A percentile compares a stretch with the other conserved stretches of the same genome.
Conservation (phyloP, 306 rosid genomes). For the Cicer arietinum region DNA sequence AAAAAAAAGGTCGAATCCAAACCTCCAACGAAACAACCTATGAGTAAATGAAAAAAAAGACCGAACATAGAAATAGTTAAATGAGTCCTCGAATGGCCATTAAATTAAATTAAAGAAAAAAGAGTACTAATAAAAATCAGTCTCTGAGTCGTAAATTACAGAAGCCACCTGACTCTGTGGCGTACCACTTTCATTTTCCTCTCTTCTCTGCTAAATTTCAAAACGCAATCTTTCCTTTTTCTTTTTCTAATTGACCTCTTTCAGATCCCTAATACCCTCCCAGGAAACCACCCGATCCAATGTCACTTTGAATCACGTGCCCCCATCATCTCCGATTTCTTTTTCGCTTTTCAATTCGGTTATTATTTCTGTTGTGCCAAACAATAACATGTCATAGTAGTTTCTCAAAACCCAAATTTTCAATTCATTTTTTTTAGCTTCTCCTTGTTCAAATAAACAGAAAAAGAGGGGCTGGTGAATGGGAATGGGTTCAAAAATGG, state of each 20-base stretch:
- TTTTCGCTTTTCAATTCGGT: conserved; percentile 38
- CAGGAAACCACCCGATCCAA: conserved; percentile 63
- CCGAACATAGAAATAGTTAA: too few species aligned
- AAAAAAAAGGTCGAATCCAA: too few species aligned
- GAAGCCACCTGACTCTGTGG: conserved; percentile 19
- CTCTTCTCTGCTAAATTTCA: conserved; percentile 37
- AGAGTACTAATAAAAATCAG: background rate
- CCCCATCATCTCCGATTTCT: background rate
- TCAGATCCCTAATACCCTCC: conserved; percentile 53
- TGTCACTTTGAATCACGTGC: conserved; percentile 58
- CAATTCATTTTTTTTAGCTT: conserved; percentile 24
- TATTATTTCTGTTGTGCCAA: conserved; percentile 42
- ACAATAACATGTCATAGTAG: conserved; percentile 28
- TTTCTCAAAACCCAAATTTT: conserved; percentile 24
- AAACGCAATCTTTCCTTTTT: conserved; percentile 52
- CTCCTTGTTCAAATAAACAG: conserved; percentile 16
- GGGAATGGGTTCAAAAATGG: conserved; percentile 75
- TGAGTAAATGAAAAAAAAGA: too few species aligned
- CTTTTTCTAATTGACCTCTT: conserved; percentile 31
- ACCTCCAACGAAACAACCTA: too few species aligned
- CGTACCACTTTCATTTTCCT: conserved; percentile 23
- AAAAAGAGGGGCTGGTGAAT: conserved; percentile 40
- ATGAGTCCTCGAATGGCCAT: too few species aligned
- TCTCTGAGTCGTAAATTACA: conserved; percentile 18
- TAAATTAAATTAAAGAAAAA: background rate